Evolutionary conservation across 1,139 yeast species (phyloP).

Genomic region (Geotrichum restrictum): DNA sequence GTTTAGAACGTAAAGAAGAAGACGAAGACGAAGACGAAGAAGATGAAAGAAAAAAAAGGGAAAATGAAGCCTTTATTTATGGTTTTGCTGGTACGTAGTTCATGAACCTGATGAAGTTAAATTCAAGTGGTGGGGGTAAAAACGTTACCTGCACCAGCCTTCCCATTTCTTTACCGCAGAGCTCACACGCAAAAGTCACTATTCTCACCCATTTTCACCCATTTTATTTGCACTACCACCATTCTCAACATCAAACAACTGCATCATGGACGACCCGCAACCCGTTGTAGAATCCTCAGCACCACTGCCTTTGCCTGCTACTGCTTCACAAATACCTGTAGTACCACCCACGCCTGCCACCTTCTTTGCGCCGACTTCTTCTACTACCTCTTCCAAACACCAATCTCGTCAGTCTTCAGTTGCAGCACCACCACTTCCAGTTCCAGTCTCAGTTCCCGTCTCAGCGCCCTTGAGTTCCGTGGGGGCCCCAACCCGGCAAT

Average conservation of each 20-base stretch:
- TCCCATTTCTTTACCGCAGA: neutral
- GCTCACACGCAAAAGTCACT: no score
- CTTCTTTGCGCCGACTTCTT: neutral
- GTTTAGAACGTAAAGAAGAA: neutral
- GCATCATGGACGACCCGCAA: no score
- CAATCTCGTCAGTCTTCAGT: constrained; percentile 5
- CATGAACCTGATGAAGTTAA: no score
- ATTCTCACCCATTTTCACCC: no score
- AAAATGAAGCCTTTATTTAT: neutral
- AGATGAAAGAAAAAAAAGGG: neutral
- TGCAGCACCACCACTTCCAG: no score
- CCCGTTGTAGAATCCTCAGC: neutral
- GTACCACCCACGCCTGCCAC: neutral
- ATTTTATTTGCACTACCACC: no score
- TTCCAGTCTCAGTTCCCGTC: neutral
- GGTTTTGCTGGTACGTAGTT: no score
- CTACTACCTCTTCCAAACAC: neutral
- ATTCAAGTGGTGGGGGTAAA: neutral
- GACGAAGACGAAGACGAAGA: neutral
- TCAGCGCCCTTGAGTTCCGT: constrained; percentile 45
- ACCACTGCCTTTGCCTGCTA: neutral
- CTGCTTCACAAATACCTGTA: neutral
- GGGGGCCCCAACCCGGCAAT: constrained; percentile 76
- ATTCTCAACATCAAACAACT: no score
- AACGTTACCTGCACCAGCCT: neutral